Evolutionary conservation across 495 filamentous ascomycete genomes (phyloP).

Genomic region (Trichoderma asperelloides): DNA sequence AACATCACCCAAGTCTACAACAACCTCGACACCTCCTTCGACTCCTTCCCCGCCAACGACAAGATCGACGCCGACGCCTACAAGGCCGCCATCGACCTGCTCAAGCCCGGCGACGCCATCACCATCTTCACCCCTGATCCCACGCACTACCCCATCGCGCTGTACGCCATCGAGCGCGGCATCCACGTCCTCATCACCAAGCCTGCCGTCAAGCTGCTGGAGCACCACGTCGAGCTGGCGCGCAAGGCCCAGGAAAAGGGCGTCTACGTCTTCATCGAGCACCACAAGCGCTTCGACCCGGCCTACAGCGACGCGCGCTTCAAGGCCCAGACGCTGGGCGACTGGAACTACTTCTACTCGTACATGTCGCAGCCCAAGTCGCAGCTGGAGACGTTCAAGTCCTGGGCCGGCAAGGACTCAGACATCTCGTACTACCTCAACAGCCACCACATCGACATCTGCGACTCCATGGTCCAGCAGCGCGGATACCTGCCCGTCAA

Average conservation of each 20-base stretch:
- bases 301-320: slow-evolving; percentile 81
- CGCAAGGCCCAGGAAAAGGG: slow-evolving; percentile 61
- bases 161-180: slow-evolving; percentile 79
- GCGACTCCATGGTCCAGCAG: slow-evolving; percentile 73
- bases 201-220: slow-evolving; percentile 78
- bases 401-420: slow-evolving; percentile 84
- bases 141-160: slow-evolving; percentile 88
- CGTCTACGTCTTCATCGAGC: slow-evolving; percentile 90
- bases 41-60: slow-evolving; percentile 68
- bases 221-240: slow-evolving; percentile 67
- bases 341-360: slow-evolving; percentile 96
- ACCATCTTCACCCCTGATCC: slow-evolving; percentile 96
- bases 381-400: slow-evolving; percentile 91
- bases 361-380: slow-evolving; percentile 95
- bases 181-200: slow-evolving; percentile 94
- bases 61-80: slow-evolving; percentile 70
- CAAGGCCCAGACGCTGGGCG: slow-evolving; percentile 64
- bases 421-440: slow-evolving; percentile 96
- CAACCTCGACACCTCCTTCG: slow-evolving; percentile 71
- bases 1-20: slow-evolving; percentile 89
- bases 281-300: slow-evolving; percentile 93
- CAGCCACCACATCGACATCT: slow-evolving; percentile 86
- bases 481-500: slow-evolving; percentile 63
- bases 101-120: slow-evolving; percentile 77
- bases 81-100: slow-evolving; percentile 79